phyloP scores from a whole-genome alignment of 2,329 filamentous ascomycete species.

The Nemania serpens region DNA sequence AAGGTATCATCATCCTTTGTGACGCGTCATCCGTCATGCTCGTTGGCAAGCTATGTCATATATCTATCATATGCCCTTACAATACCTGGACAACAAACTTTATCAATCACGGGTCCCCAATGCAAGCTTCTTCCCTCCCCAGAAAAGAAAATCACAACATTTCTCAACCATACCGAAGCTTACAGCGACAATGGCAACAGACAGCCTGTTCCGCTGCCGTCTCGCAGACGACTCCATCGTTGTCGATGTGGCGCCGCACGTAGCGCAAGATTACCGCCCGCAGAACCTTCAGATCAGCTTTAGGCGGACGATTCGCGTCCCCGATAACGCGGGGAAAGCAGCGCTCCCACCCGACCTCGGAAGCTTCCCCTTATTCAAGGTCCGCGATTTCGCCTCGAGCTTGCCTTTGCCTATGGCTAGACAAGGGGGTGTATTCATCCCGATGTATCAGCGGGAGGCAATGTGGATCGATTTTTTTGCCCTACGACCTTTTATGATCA shows the following conservation, averaged over 20 bases:
- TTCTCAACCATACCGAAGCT: background rate
- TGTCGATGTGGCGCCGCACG: conserved; percentile 1
- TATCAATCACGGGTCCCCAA: too few relatives aligned
- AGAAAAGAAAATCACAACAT: background rate
- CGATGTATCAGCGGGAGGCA: conserved; percentile 51
- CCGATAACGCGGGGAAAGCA: conserved; percentile 43
- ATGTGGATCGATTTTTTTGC: conserved; percentile 46
- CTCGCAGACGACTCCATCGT: conserved; percentile 11
- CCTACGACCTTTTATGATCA: conserved; percentile 42
- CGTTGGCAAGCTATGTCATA: too few relatives aligned
- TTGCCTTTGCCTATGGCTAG: conserved; percentile 34
- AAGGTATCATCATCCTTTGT: too few relatives aligned
- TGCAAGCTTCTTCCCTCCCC: too few relatives aligned
- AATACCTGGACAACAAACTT: too few relatives aligned
- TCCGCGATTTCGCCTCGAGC: conserved; percentile 39
- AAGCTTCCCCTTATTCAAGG: conserved; percentile 46
- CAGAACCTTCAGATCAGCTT: conserved; percentile 43
- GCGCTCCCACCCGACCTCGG: conserved; percentile 44
- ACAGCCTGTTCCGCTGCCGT: conserved; percentile 1
- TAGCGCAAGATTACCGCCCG: background rate
- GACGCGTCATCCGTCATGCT: too few relatives aligned
- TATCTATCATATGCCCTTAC: too few relatives aligned
- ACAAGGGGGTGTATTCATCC: conserved; percentile 52
- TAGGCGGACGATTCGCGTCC: conserved; percentile 49
- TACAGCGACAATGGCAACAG: background rate